Conservation (phyloP, 1,284 basidiomycete species). For the Mrakiaceae sp. region DNA sequence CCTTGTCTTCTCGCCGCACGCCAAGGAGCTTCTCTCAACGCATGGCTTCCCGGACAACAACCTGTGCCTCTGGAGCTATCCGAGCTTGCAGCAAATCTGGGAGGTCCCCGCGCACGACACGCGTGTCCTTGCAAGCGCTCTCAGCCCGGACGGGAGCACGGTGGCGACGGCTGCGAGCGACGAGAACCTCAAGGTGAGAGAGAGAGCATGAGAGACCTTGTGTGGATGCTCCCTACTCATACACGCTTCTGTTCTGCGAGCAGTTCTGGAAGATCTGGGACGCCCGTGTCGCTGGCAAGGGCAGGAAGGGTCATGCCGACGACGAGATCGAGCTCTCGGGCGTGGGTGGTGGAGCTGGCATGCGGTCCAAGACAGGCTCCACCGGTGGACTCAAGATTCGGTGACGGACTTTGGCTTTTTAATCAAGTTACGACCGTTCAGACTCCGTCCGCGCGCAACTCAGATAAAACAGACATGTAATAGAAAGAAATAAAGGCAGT, state of each 20-base stretch:
- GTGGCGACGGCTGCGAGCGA: constrained; percentile 83
- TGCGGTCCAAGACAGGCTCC: constrained; percentile 6
- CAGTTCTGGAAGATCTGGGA: constrained; percentile 39
- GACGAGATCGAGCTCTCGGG: constrained; percentile 11
- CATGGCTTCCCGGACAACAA: constrained; percentile 76
- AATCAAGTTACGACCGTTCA: too few species aligned
- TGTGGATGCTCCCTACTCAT: not conserved
- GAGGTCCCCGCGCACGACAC: constrained; percentile 91
- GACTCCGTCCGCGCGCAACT: too few species aligned
- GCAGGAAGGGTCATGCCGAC: constrained; percentile 4
- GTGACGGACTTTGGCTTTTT: not conserved
- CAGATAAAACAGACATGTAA: too few species aligned
- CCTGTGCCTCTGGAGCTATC: constrained; percentile 40
- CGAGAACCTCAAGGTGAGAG: constrained; percentile 65
- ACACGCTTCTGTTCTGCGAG: not conserved
- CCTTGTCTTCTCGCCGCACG: constrained; percentile 75
- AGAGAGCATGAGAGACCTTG: not conserved
- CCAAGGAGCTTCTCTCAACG: constrained; percentile 82
- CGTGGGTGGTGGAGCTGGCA: not conserved
- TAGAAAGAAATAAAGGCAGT: too few species aligned
- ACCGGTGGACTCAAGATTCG: constrained; percentile 16
- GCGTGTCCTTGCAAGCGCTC: constrained; percentile 69
- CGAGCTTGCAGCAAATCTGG: constrained; percentile 58
- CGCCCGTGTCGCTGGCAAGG: constrained; percentile 17
- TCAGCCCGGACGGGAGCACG: constrained; percentile 77